Percentiles rank a stretch among this genome's conserved stretches.
These are phyloP conservation scores for Neospora caninum DNA, from an alignment of 169 alveolate genomes.

Conservation along the genomic window DNA sequence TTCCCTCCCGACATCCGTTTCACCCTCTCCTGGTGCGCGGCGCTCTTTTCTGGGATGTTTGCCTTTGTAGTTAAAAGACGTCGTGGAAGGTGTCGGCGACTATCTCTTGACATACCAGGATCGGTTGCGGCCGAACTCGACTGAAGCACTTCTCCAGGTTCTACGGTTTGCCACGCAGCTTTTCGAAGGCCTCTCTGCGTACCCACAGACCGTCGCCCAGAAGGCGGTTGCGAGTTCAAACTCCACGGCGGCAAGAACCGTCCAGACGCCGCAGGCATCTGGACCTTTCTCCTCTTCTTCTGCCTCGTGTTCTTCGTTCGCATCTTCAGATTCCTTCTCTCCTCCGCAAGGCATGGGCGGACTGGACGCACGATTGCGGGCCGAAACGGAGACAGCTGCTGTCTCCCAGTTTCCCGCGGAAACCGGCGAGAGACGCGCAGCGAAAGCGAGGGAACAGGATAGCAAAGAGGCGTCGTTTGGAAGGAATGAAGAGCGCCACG, in stretches of 20 bases:
- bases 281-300: constrained; percentile 4
- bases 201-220: background rate
- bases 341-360: too few species aligned
- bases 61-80: constrained; percentile 4
- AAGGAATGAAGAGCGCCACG: background rate
- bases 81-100: background rate
- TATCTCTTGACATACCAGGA: background rate
- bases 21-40: background rate
- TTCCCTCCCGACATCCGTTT: background rate
- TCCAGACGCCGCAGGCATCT: background rate
- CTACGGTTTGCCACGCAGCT: constrained; percentile 9
- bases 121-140: constrained; percentile 38
- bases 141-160: constrained; percentile 47
- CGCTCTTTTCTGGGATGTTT: background rate
- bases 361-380: too few species aligned
- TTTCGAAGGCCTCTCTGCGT: background rate
- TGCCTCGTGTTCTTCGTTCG: background rate
- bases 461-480: background rate
- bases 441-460: background rate
- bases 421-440: background rate
- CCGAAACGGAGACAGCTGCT: too few species aligned
- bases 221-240: background rate
- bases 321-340: background rate
- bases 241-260: background rate
- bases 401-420: background rate